phyloP scores from a whole-genome alignment of 139 green algal genomes.

The Axilococcus clingmanii region DNA sequence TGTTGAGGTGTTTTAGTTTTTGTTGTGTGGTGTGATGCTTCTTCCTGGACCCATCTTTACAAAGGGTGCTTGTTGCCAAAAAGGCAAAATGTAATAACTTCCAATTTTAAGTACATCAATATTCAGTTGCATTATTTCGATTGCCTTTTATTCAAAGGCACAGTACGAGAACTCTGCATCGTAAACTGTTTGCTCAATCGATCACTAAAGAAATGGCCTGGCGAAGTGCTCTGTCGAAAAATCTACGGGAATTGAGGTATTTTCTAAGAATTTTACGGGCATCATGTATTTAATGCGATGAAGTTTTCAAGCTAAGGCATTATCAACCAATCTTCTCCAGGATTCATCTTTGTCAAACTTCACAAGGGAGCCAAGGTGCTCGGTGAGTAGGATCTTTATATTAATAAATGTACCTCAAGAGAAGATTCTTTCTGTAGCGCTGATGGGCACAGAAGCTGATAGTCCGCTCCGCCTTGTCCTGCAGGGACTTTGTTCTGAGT shows the following conservation, averaged over 20 bases:
- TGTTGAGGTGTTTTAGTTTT: too few species aligned
- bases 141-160: too few species aligned
- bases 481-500: constrained; percentile 71
- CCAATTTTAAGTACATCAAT: too few species aligned
- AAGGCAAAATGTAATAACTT: too few species aligned
- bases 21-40: too few species aligned
- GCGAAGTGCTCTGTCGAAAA: constrained; percentile 50
- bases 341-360: constrained; percentile 70
- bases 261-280: not conserved
- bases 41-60: too few species aligned
- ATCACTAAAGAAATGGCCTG: constrained; percentile 37
- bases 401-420: not conserved
- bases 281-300: not conserved
- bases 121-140: too few species aligned
- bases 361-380: constrained; percentile 48
- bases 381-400: not conserved
- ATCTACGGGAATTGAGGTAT: constrained; percentile 69
- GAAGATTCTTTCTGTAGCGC: too few species aligned
- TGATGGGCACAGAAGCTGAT: too few species aligned
- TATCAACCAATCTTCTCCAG: constrained; percentile 18
- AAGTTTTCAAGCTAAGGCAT: not conserved
- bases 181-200: too few species aligned
- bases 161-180: too few species aligned
- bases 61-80: too few species aligned
- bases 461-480: not conserved